phyloP scores from a whole-genome alignment of 257 asterid species.

The Gentiana straminea region DNA sequence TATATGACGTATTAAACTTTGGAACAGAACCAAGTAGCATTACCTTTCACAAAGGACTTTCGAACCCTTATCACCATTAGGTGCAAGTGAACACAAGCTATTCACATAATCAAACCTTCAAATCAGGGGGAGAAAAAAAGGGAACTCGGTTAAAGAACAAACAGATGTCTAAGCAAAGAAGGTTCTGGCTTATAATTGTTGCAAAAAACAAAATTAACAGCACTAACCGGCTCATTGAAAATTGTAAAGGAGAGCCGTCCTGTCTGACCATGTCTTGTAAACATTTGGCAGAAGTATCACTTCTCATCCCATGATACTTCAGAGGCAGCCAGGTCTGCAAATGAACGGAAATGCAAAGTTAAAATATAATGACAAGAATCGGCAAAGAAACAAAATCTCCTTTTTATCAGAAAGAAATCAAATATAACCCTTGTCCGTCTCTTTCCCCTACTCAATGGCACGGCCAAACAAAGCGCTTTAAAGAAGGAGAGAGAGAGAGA shows the following conservation, averaged over 20 bases:
- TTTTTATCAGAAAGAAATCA: too few relatives aligned
- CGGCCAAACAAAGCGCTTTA: too few relatives aligned
- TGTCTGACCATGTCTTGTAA: slow-evolving; percentile 35
- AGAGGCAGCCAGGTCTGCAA: slow-evolving; percentile 70
- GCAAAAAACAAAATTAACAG: background rate
- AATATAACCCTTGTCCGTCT: too few relatives aligned
- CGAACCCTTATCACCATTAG: slow-evolving; percentile 24
- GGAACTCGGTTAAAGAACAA: background rate
- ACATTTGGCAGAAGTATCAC: slow-evolving; percentile 44
- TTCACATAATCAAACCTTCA: slow-evolving; percentile 67
- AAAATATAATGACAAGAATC: too few relatives aligned
- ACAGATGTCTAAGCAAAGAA: background rate
- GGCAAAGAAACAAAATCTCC: too few relatives aligned
- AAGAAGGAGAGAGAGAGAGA: too few relatives aligned
- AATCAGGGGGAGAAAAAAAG: slow-evolving; percentile 4
- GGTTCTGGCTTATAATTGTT: background rate
- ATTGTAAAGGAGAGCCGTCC: slow-evolving; percentile 35
- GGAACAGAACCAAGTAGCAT: background rate
- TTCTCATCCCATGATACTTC: slow-evolving; percentile 47
- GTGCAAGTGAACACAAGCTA: slow-evolving; percentile 52
- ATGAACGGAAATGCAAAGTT: slow-evolving; percentile 7
- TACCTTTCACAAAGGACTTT: slow-evolving; percentile 54
- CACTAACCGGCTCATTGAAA: slow-evolving; percentile 64
- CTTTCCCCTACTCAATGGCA: too few relatives aligned
- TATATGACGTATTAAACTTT: slow-evolving; percentile 5